Conservation (phyloP, 2,329 filamentous ascomycete species). For the Herpomyces periplanetae region DNA sequence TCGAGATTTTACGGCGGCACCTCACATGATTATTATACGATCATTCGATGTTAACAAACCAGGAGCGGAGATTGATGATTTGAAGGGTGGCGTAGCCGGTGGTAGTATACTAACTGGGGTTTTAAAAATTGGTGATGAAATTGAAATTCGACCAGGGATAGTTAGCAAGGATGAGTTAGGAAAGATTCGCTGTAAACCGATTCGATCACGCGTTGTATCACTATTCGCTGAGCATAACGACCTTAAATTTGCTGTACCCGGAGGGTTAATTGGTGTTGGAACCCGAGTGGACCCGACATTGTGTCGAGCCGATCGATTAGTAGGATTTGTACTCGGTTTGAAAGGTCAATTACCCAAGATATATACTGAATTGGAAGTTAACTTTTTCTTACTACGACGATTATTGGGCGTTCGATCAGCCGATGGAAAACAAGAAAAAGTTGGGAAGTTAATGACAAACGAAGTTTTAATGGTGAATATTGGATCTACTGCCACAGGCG, state of each 20-base stretch:
- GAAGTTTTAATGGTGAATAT: slow-evolving; percentile 99
- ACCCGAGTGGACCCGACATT: slow-evolving; percentile 89
- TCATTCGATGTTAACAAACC: slow-evolving; percentile 99
- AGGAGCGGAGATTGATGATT: slow-evolving; percentile 83
- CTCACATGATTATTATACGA: slow-evolving; percentile 96
- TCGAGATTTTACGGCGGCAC: slow-evolving; percentile 59
- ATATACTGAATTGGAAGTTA: slow-evolving; percentile 92
- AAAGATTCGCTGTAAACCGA: slow-evolving; percentile 77
- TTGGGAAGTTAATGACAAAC: slow-evolving; percentile 88
- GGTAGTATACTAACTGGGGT: slow-evolving; percentile 87
- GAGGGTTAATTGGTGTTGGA: slow-evolving; percentile 81
- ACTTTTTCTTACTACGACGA: slow-evolving; percentile 87
- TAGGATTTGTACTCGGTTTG: slow-evolving; percentile 83
- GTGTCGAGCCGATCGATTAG: slow-evolving; percentile 90
- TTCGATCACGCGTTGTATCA: slow-evolving; percentile 74
- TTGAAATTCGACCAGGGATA: slow-evolving; percentile 94
- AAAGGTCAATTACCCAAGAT: slow-evolving; percentile 78
- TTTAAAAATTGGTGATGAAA: slow-evolving; percentile 81
- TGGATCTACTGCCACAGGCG: slow-evolving; percentile 77
- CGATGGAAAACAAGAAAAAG: slow-evolving; percentile 96
- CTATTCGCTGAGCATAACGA: slow-evolving; percentile 95
- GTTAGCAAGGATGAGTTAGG: slow-evolving; percentile 79
- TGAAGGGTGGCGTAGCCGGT: slow-evolving; percentile 94
- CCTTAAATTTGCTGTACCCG: slow-evolving; percentile 86
- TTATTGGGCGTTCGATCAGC: slow-evolving; percentile 86